Percentiles rank a stretch among this genome's conserved stretches.
These are phyloP conservation scores for Solanum corneliomulleri DNA, from an alignment of 257 asterid genomes.

Conservation along the genomic window DNA sequence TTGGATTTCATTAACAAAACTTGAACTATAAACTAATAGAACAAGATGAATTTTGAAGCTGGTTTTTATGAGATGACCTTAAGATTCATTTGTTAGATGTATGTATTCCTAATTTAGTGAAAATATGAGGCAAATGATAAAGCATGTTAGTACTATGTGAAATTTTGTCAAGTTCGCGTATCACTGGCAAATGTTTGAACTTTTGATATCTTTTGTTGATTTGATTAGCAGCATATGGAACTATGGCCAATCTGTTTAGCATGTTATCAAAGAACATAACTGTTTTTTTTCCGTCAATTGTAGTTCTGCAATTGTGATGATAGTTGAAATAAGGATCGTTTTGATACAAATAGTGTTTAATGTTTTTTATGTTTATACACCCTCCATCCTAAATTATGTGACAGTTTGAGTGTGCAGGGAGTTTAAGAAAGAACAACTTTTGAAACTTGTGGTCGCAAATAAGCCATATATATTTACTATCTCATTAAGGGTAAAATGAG, in stretches of 20 bases:
- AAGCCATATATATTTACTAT: not conserved
- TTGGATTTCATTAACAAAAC: not conserved
- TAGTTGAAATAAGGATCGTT: not conserved
- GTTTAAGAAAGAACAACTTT: not conserved
- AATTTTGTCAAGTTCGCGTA: not conserved
- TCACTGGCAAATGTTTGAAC: not conserved
- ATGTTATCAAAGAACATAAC: not conserved
- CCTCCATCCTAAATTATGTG: not conserved
- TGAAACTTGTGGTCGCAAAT: not conserved
- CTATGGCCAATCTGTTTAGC: not conserved
- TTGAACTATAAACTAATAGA: not conserved
- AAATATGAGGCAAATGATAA: not conserved
- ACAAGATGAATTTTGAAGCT: not conserved
- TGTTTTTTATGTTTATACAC: not conserved
- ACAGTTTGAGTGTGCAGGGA: not conserved
- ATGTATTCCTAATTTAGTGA: not conserved
- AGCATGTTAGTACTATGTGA: not conserved
- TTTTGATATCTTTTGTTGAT: not conserved
- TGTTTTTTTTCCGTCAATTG: not conserved
- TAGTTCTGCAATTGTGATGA: not conserved
- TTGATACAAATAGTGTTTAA: not conserved
- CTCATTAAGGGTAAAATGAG: not conserved
- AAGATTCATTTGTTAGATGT: not conserved
- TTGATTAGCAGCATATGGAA: not conserved
- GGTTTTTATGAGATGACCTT: not conserved